Evolutionary conservation across 2,329 filamentous ascomycete genomes (phyloP), one percentile per base, ranked within the genome.

Genomic region (Diaporthe velutina): DNA sequence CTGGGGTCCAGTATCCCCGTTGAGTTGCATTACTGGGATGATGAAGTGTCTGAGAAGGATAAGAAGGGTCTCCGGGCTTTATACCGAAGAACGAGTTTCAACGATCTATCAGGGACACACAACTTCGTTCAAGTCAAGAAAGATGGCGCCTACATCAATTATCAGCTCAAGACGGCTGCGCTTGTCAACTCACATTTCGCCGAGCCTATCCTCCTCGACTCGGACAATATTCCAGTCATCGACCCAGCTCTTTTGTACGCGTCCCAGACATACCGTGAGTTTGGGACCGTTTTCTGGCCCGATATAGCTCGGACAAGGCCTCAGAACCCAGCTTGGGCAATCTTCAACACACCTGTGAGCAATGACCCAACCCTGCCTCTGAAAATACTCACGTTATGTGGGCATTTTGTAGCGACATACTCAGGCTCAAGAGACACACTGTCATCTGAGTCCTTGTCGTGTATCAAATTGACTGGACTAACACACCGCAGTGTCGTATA

Each of bases 221-320:
- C 64, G 0, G 64, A 67, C 30, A 67, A 52, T 19, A 52, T 67
- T 3, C 64, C 64, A 7, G 64, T 67, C 64, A 67, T 67, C 45
- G 64, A 67, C 13, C 64, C 64, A 19, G 8, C 64, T 15, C 64
- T 67, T 5, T 4, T 52, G 2, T 67, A 67, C 64, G 17, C 17
- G 8, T 28, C 30, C 4, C 12, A 38, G 13, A 67, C 45, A 1
- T 67, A 67, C 6, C 64, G 45, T 19, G 78, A 81, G 68, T 81
- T 78, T 73, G 82, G 81, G 70, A 81, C 80, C 17, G 70, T 83
- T 30, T 83, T 84, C 77, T 84, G 82, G 82, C 83, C 82, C 19
- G 83, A 84, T 70, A 82, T 83, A 71, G 78, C 81, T 28, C 82
- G 82, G 19, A 83, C 82, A 8, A 78, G 76, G 52, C 77, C 76